A percentile compares a stretch with the other conserved stretches of the same genome.
phyloP scores from a whole-genome alignment of 1,284 basidiomycete genomes.

The Microbotryum silenes-acaulis region DNA sequence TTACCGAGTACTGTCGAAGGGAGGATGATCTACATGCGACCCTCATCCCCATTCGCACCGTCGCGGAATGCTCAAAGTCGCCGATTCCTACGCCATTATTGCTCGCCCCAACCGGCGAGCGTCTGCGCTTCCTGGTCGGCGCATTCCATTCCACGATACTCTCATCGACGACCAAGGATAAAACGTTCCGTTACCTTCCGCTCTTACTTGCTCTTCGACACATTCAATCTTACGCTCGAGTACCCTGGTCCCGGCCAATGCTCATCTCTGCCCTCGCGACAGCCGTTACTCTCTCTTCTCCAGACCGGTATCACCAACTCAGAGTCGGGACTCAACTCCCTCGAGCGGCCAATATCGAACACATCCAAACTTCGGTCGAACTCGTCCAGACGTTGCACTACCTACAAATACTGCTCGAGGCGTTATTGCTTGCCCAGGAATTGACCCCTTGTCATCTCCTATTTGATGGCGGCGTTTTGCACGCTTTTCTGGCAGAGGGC shows the following conservation, averaged over 20 bases:
- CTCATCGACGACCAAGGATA: not conserved
- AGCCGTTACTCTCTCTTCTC: constrained; percentile 6
- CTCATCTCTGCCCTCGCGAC: constrained; percentile 14
- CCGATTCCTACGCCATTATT: not conserved
- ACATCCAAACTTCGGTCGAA: not conserved
- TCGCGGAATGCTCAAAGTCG: not conserved
- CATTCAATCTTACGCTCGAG: constrained; percentile 4
- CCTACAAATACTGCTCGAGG: not conserved
- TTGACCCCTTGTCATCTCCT: not conserved
- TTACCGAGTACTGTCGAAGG: constrained; percentile 16
- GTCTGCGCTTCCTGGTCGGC: not conserved
- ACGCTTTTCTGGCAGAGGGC: not conserved
- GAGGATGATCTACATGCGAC: constrained; percentile 3
- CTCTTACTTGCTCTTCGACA: constrained; percentile 26
- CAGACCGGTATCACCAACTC: too few species aligned
- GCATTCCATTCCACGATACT: too few species aligned
- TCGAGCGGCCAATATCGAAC: not conserved
- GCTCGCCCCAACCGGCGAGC: not conserved
- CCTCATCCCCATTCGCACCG: not conserved
- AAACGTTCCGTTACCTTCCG: not conserved
- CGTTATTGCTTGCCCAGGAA: not conserved
- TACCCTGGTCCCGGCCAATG: constrained; percentile 6
- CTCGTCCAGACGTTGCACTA: not conserved
- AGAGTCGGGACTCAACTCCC: too few species aligned
- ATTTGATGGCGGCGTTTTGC: not conserved